Percentiles rank a stretch among this genome's conserved stretches.
These are phyloP conservation scores for Epichloe uncinata DNA, from an alignment of 2,329 filamentous ascomycete species.

Conservation along the genomic window DNA sequence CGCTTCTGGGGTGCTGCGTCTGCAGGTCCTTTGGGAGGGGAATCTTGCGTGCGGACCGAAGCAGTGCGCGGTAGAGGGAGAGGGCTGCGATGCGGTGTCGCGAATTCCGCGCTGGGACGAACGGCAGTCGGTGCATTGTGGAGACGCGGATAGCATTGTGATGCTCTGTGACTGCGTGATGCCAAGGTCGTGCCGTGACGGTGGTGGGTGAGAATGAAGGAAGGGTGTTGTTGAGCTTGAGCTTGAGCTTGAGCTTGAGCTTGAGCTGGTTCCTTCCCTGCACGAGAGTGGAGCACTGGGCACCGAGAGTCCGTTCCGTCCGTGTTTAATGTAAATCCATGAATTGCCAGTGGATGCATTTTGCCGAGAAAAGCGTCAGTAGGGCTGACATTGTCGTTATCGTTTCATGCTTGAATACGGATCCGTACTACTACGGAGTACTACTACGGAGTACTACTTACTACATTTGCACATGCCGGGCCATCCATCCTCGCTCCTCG, in stretches of 20 bases:
- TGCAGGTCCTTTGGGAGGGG: constrained; percentile 33
- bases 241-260: neutral
- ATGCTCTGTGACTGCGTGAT: neutral
- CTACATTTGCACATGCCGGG: too few relatives aligned
- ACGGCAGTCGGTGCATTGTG: constrained; percentile 19
- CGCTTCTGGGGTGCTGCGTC: constrained; percentile 9
- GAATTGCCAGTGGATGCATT: too few relatives aligned
- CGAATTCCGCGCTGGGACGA: constrained; percentile 35
- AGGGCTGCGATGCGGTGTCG: constrained; percentile 45
- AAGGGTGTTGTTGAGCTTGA: neutral
- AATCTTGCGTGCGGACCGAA: constrained; percentile 42
- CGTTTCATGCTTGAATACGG: too few relatives aligned
- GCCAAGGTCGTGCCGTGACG: too few relatives aligned
- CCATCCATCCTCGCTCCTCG: too few relatives aligned
- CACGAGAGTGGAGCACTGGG: neutral
- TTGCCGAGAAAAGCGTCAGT: too few relatives aligned
- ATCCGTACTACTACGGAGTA: too few relatives aligned
- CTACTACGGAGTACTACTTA: too few relatives aligned
- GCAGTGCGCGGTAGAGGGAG: constrained; percentile 58
- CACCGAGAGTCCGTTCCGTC: neutral
- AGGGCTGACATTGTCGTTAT: too few relatives aligned
- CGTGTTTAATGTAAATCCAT: too few relatives aligned
- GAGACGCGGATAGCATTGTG: neutral
- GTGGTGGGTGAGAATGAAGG: too few relatives aligned
- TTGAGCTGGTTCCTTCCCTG: neutral